Evolutionary conservation across 2,329 filamentous ascomycete genomes (phyloP).

Genomic region (Colletotrichum incanum): DNA sequence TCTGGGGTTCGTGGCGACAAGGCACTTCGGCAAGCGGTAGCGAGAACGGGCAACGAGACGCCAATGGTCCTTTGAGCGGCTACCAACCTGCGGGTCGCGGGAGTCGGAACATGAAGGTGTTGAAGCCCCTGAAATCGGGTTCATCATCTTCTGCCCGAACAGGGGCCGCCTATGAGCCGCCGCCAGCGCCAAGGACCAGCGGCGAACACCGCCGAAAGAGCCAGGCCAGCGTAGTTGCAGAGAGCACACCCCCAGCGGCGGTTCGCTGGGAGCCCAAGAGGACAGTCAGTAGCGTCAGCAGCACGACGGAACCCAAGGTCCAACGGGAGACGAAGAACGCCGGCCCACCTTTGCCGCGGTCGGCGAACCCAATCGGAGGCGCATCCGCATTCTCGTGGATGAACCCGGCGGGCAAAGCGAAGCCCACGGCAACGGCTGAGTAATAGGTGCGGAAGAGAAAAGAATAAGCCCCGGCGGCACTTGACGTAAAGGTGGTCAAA

Average conservation of each 20-base stretch:
- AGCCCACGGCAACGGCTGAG: constrained; percentile 50
- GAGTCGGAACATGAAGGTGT: constrained; percentile 87
- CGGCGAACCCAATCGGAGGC: constrained; percentile 89
- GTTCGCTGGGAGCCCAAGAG: constrained; percentile 71
- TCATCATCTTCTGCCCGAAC: constrained; percentile 64
- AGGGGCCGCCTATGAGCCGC: constrained; percentile 68
- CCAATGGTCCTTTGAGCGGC: constrained; percentile 69
- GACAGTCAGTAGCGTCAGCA: constrained; percentile 58
- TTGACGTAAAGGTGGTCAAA: constrained; percentile 10
- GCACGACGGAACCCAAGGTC: constrained; percentile 50
- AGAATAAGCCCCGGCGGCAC: constrained; percentile 33
- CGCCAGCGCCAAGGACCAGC: constrained; percentile 60
- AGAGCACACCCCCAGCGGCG: constrained; percentile 62
- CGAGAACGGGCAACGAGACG: constrained; percentile 70
- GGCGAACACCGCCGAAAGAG: constrained; percentile 70
- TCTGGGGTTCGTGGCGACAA: constrained; percentile 82
- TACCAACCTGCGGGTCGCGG: constrained; percentile 78
- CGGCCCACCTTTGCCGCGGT: constrained; percentile 64
- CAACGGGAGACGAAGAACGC: constrained; percentile 52
- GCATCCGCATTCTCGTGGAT: constrained; percentile 96
- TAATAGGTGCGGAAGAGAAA: constrained; percentile 20
- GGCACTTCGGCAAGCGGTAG: constrained; percentile 62
- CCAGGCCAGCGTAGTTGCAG: constrained; percentile 66
- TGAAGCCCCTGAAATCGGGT: constrained; percentile 81
- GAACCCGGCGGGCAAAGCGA: constrained; percentile 68